phyloP scores from a whole-genome alignment of 495 filamentous ascomycete genomes.

The Penicillium cosmopolitanum region DNA sequence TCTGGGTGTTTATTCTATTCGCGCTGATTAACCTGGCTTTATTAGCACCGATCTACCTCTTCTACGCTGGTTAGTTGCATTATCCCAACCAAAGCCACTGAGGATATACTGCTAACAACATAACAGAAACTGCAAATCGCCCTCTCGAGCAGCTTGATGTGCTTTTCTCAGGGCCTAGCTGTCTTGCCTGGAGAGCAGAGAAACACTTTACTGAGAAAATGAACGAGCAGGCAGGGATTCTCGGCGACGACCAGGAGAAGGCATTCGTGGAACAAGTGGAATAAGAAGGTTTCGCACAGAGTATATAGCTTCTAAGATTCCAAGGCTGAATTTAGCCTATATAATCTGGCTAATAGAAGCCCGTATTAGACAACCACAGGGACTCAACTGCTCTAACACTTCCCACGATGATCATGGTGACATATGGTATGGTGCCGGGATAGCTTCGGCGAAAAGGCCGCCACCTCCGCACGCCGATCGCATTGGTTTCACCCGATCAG shows the following conservation, averaged over 20 bases:
- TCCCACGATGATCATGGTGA: not conserved
- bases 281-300: not conserved
- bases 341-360: too few species aligned
- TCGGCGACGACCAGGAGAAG: slow-evolving; percentile 4
- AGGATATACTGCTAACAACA: not conserved
- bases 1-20: slow-evolving; percentile 51
- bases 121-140: slow-evolving; percentile 47
- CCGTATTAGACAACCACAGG: not conserved
- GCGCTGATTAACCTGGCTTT: slow-evolving; percentile 48
- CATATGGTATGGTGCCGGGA: not conserved
- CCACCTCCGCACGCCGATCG: slow-evolving; percentile 19
- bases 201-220: slow-evolving; percentile 7
- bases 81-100: not conserved
- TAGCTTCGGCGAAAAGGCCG: slow-evolving; percentile 16
- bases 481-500: slow-evolving; percentile 8
- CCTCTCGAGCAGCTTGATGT: slow-evolving; percentile 53
- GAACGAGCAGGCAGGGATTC: slow-evolving; percentile 5
- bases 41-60: slow-evolving; percentile 46
- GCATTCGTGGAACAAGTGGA: slow-evolving; percentile 7
- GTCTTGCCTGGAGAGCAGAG: slow-evolving; percentile 16
- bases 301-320: too few species aligned
- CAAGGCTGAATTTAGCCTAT: too few species aligned
- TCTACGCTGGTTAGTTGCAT: slow-evolving; percentile 46
- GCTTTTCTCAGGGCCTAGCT: slow-evolving; percentile 41
- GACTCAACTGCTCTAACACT: not conserved